A percentile compares a stretch with the other conserved stretches of the same genome.
Conservation (phyloP, 306 rosid species). For the Macrotyloma uniflorum region DNA sequence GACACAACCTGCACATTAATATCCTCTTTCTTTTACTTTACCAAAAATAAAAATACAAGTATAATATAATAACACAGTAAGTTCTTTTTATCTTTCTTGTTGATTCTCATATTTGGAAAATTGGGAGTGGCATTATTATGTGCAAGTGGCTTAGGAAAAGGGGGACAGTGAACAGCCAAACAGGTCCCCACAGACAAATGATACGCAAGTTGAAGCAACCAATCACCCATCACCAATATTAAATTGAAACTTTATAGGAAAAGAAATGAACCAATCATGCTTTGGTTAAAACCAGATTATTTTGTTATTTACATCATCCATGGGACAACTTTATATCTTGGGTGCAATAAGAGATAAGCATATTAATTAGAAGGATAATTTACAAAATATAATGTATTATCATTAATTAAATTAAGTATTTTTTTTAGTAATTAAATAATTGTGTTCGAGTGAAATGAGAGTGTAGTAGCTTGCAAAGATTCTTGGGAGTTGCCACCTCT, state of each 20-base stretch:
- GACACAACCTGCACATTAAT: slow-evolving; percentile 68
- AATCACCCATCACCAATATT: slow-evolving; percentile 1
- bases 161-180: background rate
- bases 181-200: background rate
- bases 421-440: too few relatives aligned
- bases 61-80: too few relatives aligned
- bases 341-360: too few relatives aligned
- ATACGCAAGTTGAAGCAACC: slow-evolving; percentile 38
- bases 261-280: background rate
- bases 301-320: too few relatives aligned
- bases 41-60: background rate
- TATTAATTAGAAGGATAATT: too few relatives aligned
- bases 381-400: too few relatives aligned
- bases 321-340: too few relatives aligned
- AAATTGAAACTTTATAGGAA: background rate
- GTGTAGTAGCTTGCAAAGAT: background rate
- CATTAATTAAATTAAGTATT: too few relatives aligned
- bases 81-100: background rate
- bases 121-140: slow-evolving; percentile 2
- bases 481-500: background rate
- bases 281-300: background rate
- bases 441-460: background rate
- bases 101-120: background rate
- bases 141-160: slow-evolving; percentile 37
- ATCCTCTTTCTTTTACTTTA: background rate